Base-by-base conservation (phyloP, 2,329 filamentous ascomycete species). In the Tolypocladium inflatum region DNA sequence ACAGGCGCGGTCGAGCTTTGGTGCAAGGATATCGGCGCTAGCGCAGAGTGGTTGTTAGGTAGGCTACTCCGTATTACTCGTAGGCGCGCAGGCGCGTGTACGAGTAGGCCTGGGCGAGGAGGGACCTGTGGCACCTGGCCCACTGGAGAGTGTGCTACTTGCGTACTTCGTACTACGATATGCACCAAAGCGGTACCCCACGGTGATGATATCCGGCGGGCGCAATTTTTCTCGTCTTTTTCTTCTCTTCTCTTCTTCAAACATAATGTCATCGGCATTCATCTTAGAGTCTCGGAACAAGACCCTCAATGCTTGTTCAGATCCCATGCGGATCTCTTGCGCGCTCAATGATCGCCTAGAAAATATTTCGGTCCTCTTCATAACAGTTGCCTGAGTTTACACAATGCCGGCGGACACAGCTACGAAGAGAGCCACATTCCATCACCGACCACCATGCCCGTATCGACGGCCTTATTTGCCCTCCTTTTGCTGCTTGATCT, bases 201-300 rank as follows among this genome's bases (percentile, higher is more conserved):
- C 26, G 48, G 30, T 7, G 26, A 26, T 7, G 35, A 38, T 57
- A 13, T 45, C 53, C 55, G 45, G 53, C 54, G 39, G 57, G 58
- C 58, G 55, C 59, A 65, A 66, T 65, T 70, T 71, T 70, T 58
- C n/a, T 55, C 45, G 41, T 43, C 42, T 59, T 60, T 62, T 65
- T 61, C 59, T 60, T 70, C 69, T 69, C 73, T 69, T 73, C 73
- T 76, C 76, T 79, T 76, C 75, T 73, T 74, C 78, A 48, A 39
- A 51, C 48, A 76, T 80, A 93, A 90, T 90, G 86, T 90, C 85
- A 84, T 80, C 72, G 86, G 87, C 91, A 87, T 89, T 87, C 85
- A 89, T 90, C 89, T 93, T 97, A 97, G 94, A 99, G 94, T 99
- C 94, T 95, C 93, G 92, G 89, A 89, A 86, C 85, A 89, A 85